Base-by-base conservation (phyloP, 2,329 filamentous ascomycete genomes). In the Penicillium psychrosexuale region DNA sequence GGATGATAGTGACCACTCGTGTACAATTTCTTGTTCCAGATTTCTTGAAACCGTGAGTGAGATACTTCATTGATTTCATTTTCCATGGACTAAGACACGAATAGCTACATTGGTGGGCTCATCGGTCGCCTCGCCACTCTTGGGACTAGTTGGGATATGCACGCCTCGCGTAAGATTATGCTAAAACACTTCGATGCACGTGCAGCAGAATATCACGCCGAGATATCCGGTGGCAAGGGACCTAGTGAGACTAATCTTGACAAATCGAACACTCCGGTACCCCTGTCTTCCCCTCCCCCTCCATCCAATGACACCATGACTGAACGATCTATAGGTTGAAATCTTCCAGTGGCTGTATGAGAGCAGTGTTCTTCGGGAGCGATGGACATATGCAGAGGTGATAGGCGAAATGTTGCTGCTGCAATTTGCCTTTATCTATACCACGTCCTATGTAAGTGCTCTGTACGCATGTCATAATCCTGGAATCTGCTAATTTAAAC, bases 381-480 rank as follows among this genome's bases (percentile, higher is more conserved):
- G 57, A 55, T 63, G 62, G 62, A 60, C 30, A 17, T 64, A 63
- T 17, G 13, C 57, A 17, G 62, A 64, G 38, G 61, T 64, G 13
- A 56, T 64, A 38, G 61, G 62, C 5, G 61, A 64, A 27, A 59
- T 64, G 57, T 45, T 64, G 2, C 53, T 64, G 8, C 45, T 64
- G 12, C 61, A 64, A 37, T 64, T 64, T 37, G 62, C 62, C 17
- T 64, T 64, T 27, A 59, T 64, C 47, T 64, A 64, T 19, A 64
- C 62, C 5, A 63, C 62, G 6, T 55, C 59, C 24, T 64, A 64
- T 47, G 62, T 63, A 43, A 15, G 57, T 52, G 2, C 15, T 11
- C 27, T 4, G n/a, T 7, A n/a, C 19, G 30, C 19, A 46, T 46
- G 13, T 34, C 24, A 27, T 7, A 28, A 8, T 31, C 28, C 43